These are phyloP conservation scores for Citrus inodora DNA, from an alignment of 345 rosid species.

Conservation along the genomic window DNA sequence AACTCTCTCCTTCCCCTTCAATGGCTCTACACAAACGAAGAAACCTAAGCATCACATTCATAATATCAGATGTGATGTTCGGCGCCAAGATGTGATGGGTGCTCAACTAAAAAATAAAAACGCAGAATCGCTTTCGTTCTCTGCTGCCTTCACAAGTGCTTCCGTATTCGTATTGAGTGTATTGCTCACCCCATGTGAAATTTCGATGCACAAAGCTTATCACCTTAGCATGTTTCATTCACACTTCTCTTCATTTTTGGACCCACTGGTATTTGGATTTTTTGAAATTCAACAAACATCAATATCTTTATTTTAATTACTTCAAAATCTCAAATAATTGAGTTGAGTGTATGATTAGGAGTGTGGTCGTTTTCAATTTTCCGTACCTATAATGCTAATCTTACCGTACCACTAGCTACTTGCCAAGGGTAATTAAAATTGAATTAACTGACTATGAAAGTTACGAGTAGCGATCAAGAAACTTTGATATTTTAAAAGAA, in stretches of 20 bases:
- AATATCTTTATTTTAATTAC: neutral
- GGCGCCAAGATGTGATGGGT: neutral
- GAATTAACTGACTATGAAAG: neutral
- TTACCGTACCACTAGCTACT: neutral
- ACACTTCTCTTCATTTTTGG: neutral
- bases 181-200: neutral
- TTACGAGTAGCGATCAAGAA: neutral
- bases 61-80: neutral
- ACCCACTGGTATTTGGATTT: neutral
- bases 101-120: neutral
- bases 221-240: neutral
- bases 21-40: neutral
- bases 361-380: neutral
- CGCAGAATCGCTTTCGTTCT: neutral
- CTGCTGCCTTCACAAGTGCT: neutral
- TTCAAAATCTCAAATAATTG: neutral
- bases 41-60: neutral
- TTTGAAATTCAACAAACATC: neutral
- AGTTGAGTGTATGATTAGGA: neutral
- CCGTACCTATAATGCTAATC: neutral
- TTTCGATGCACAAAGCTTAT: neutral
- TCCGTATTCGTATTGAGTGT: neutral
- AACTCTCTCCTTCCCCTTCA: neutral
- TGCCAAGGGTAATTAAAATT: neutral
- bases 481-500: neutral